Evolutionary conservation across 1,284 basidiomycete genomes (phyloP).

Genomic region (Phellopilus nigrolimitatus): DNA sequence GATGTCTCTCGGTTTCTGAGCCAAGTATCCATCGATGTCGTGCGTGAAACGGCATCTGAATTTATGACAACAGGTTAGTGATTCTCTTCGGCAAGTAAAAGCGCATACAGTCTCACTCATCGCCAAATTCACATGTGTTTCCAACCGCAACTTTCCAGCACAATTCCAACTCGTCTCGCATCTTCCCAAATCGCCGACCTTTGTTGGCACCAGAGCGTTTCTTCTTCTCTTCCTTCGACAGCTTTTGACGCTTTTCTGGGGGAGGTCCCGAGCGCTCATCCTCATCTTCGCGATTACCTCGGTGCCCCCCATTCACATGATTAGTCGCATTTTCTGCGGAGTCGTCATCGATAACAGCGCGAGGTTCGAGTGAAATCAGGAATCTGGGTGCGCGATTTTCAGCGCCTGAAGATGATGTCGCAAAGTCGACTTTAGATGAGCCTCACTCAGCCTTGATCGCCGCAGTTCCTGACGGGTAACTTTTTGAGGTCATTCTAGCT

Average conservation of each 20-base stretch:
- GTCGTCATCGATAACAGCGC: slow-evolving; percentile 63
- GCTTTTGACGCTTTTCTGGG: slow-evolving; percentile 37
- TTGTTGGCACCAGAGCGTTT: slow-evolving; percentile 76
- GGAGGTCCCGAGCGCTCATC: slow-evolving; percentile 30
- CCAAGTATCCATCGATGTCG: slow-evolving; percentile 73
- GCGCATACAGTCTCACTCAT: slow-evolving; percentile 41
- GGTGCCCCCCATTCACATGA: slow-evolving; percentile 28
- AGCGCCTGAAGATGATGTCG: not conserved
- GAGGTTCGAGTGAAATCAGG: slow-evolving; percentile 41
- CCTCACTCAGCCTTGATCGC: slow-evolving; percentile 72
- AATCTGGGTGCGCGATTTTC: slow-evolving; percentile 47
- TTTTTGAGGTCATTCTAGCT: not conserved
- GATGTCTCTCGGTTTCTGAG: slow-evolving; percentile 72
- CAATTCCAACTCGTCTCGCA: slow-evolving; percentile 68
- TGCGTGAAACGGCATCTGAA: slow-evolving; percentile 82
- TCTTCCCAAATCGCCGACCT: slow-evolving; percentile 64
- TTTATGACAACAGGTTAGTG: slow-evolving; percentile 29
- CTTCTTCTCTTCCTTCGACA: slow-evolving; percentile 62
- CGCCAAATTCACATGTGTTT: slow-evolving; percentile 57
- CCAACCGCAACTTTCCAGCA: slow-evolving; percentile 72
- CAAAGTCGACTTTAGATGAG: not conserved
- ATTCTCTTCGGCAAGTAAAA: slow-evolving; percentile 30
- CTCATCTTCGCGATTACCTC: slow-evolving; percentile 26
- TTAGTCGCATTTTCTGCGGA: slow-evolving; percentile 64
- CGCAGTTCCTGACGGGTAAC: slow-evolving; percentile 51